Evolutionary conservation across 306 rosid genomes (phyloP).

Genomic region (Cucurbita ficifolia): DNA sequence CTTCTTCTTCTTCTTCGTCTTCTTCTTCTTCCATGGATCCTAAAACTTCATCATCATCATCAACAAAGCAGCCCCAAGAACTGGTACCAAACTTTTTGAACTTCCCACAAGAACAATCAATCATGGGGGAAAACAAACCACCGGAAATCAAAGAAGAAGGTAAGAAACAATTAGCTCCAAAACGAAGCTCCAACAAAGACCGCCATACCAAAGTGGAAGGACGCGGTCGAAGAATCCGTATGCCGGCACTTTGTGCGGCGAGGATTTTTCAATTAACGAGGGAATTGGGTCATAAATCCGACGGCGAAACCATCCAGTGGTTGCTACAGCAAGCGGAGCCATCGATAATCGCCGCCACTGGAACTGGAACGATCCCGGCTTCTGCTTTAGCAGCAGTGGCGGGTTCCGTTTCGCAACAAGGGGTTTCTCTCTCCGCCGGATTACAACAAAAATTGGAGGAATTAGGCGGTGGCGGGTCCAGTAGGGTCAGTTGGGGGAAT

Average conservation of each 20-base stretch:
- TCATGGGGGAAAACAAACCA: conserved; percentile 60
- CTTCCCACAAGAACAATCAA: conserved; percentile 23
- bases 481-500: conserved; percentile 72
- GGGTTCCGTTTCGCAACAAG: conserved; percentile 46
- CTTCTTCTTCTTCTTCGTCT: neutral
- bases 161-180: conserved; percentile 72
- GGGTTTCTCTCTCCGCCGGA: conserved; percentile 49
- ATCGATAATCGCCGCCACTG: conserved; percentile 76
- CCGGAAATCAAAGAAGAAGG: conserved; percentile 48
- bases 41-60: conserved; percentile 47
- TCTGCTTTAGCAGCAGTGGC: conserved; percentile 72
- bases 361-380: conserved; percentile 83
- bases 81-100: conserved; percentile 40
- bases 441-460: conserved; percentile 56
- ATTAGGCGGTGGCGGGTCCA: conserved; percentile 45
- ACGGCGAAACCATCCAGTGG: conserved; percentile 98
- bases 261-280: conserved; percentile 83
- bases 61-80: conserved; percentile 47
- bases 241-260: conserved; percentile 94
- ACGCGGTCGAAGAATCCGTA: conserved; percentile 85
- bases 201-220: conserved; percentile 96
- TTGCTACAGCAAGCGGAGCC: conserved; percentile 85
- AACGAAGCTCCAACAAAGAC: conserved; percentile 84
- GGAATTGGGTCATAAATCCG: conserved; percentile 95
- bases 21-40: conserved; percentile 62